phyloP scores from a whole-genome alignment of 345 rosid species.

The Lagerstroemia speciosa region DNA sequence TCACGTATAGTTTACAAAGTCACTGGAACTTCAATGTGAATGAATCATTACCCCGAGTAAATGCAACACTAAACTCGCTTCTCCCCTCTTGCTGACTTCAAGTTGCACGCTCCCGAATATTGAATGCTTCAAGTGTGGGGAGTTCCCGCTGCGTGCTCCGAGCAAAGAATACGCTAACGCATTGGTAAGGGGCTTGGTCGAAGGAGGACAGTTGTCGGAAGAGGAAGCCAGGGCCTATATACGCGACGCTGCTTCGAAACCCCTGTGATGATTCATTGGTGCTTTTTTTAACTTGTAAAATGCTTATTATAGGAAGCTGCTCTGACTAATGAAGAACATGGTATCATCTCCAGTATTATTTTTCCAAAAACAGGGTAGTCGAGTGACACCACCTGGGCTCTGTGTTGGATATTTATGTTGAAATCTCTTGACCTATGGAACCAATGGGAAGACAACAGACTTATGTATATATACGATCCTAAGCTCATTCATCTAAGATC shows the following conservation, averaged over 20 bases:
- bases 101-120: conserved; percentile 42
- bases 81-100: neutral
- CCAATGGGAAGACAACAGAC: no score
- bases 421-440: neutral
- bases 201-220: conserved; percentile 54
- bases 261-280: conserved; percentile 22
- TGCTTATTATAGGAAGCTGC: neutral
- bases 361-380: neutral
- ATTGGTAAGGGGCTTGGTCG: conserved; percentile 56
- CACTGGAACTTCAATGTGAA: neutral
- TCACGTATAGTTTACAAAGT: neutral
- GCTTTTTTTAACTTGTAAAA: neutral
- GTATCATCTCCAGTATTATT: neutral
- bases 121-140: conserved; percentile 41
- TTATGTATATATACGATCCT: neutral
- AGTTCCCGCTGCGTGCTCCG: conserved; percentile 43
- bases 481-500: neutral
- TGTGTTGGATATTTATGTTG: neutral
- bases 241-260: conserved; percentile 40
- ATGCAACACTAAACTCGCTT: neutral
- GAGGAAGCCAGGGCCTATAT: conserved; percentile 62
- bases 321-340: neutral
- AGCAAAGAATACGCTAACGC: conserved; percentile 36
- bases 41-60: neutral
- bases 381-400: neutral